Evolutionary conservation across 169 alveolate genomes (phyloP), one percentile per base, ranked within the genome.

Genomic region (Babesia caballi): DNA sequence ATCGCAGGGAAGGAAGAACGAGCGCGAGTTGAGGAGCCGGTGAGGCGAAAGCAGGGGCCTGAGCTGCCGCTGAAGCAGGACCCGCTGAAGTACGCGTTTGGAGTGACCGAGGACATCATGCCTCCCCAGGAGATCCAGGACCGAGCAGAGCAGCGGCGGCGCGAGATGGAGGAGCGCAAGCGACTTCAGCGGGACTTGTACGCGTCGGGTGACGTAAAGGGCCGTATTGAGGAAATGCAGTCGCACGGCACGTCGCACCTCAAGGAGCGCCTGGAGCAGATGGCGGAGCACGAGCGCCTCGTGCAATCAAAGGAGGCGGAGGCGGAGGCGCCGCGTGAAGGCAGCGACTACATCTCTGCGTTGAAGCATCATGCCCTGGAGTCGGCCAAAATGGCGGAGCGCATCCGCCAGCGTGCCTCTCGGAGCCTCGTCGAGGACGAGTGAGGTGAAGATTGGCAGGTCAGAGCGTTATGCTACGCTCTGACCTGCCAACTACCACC

Each of bases 41-140:
- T 38, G 32, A 49, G 25, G 47, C 3, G 32, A 5, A 63, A 63
- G 21, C 8, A 47, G 9, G 83, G 84, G 19, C 88, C 88, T 2
- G 66, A 71, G 4, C 28, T 23, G 25, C 88, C 88, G 0, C 47
- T 47, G 38, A 77, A 46, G 32, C 17, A 51, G 25, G 71, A 81
- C 61, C 59, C 88, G 3, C 70, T 81, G 23, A 49, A 54, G 27
- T 81, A 81, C 40, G 88, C 88, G 0, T 81, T 81, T 49, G 88
- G 81, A 1, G 88, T 81, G 12, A 81, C 70, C 33, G 84, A 81
- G 5, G 88, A 81, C 49, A 81, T 81, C 52, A 36, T 52, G 49
- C 88, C 88, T 11, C 88, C 88, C 2, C 63, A 69, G 35, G 84
- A 57, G 12, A 81, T 81, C 4, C 69, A 56, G 44, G 84, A 56